Percentiles rank a stretch among this genome's conserved stretches.
Conservation (phyloP, 2,329 filamentous ascomycete species). For the Colletotrichum spinosum region DNA sequence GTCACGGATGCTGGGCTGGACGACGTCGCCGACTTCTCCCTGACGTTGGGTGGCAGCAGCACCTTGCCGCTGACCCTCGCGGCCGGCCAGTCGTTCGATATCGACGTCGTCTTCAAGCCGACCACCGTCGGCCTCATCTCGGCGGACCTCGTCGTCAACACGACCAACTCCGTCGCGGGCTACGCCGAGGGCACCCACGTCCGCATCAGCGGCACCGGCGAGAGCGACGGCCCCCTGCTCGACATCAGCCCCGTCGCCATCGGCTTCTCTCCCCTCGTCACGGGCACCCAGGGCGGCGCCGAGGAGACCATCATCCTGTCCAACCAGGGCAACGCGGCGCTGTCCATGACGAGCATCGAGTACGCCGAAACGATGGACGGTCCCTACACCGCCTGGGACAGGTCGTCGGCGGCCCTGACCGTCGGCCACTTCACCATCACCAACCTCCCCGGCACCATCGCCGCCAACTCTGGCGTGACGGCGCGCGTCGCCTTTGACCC, state of each 20-base stretch:
- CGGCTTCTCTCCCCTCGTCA: constrained; percentile 62
- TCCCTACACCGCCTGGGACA: constrained; percentile 54
- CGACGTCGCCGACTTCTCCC: constrained; percentile 48
- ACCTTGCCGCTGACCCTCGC: constrained; percentile 45
- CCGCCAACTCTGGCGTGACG: constrained; percentile 51
- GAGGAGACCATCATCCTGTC: constrained; percentile 58
- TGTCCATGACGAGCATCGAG: constrained; percentile 57
- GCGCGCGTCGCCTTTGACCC: constrained; percentile 62
- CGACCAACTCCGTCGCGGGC: constrained; percentile 57
- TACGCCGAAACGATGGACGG: constrained; percentile 58
- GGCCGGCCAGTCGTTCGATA: constrained; percentile 53
- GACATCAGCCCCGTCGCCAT: constrained; percentile 59
- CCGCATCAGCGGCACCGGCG: constrained; percentile 60
- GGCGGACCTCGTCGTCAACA: constrained; percentile 59
- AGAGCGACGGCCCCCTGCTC: constrained; percentile 59
- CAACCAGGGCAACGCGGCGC: constrained; percentile 60
- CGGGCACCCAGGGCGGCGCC: constrained; percentile 53
- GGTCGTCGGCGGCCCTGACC: constrained; percentile 48
- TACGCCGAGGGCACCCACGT: constrained; percentile 61
- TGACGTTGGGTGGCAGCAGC: constrained; percentile 50
- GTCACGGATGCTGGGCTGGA: constrained; percentile 53
- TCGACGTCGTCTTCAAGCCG: constrained; percentile 59
- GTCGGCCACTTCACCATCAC: constrained; percentile 62
- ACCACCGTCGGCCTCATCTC: constrained; percentile 59
- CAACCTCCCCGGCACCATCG: constrained; percentile 58